Conservation (phyloP, 202 grass and related monocot genomes). For the Panicum hallii region DNA sequence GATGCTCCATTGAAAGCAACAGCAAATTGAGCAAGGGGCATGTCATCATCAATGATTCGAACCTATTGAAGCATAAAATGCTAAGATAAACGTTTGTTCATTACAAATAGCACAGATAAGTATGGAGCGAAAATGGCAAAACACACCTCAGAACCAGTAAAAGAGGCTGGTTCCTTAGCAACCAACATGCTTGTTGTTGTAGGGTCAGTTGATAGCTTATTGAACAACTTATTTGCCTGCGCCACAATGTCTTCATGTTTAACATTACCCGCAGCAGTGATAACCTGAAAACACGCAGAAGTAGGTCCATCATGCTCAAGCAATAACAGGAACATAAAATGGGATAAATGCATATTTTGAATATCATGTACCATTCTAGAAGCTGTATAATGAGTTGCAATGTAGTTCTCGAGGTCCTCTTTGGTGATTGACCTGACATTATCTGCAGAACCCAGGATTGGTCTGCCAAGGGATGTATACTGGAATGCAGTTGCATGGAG, state of each 20-base stretch:
- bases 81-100: conserved; percentile 2
- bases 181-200: conserved; percentile 79
- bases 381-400: conserved; percentile 94
- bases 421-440: conserved; percentile 88
- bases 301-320: conserved; percentile 1
- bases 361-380: conserved; percentile 75
- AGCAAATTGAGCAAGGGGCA: conserved; percentile 92
- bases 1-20: conserved; percentile 96
- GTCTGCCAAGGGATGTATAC: conserved; percentile 87
- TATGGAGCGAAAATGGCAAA: not conserved
- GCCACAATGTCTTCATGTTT: conserved; percentile 93
- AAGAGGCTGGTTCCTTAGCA: conserved; percentile 73
- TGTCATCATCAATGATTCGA: conserved; percentile 95
- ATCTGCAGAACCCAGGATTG: conserved; percentile 80
- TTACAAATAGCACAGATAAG: not conserved
- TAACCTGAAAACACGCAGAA: conserved; percentile 65
- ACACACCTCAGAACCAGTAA: conserved; percentile 96
- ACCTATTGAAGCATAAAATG: conserved; percentile 58
- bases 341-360: conserved; percentile 1
- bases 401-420: conserved; percentile 76
- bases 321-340: not conserved
- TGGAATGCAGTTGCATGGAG: conserved; percentile 99
- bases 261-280: conserved; percentile 84
- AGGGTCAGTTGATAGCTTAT: conserved; percentile 76
- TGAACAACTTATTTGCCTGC: conserved; percentile 77